phyloP scores from a whole-genome alignment of 2,329 filamentous ascomycete genomes.

The Exophiala dermatitidis region DNA sequence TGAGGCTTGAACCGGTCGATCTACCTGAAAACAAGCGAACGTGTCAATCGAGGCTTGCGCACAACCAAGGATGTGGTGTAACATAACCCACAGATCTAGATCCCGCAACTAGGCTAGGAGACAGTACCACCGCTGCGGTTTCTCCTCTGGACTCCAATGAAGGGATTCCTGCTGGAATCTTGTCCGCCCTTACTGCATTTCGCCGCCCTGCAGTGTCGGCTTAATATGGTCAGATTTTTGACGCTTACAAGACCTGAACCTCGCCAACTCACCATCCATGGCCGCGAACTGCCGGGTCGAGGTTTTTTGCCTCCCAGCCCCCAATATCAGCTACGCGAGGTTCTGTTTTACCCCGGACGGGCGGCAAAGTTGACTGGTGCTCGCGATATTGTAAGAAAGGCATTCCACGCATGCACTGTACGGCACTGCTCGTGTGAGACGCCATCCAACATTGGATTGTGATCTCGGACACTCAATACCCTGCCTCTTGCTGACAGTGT shows the following conservation, averaged over 20 bases:
- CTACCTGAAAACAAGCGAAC: slow-evolving; percentile 10
- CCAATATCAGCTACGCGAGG: too few species aligned
- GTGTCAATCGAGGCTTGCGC: slow-evolving; percentile 12
- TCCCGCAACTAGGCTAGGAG: neutral
- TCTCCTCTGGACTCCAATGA: neutral
- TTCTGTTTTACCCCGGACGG: too few species aligned
- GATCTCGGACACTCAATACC: too few species aligned
- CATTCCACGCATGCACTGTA: too few species aligned
- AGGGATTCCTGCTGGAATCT: neutral
- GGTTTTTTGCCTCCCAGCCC: too few species aligned
- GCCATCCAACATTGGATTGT: too few species aligned
- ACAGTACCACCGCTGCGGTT: slow-evolving; percentile 9
- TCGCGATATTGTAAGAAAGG: too few species aligned
- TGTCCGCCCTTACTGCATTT: neutral
- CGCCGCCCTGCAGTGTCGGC: neutral
- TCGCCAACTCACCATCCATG: neutral
- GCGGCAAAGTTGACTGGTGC: too few species aligned
- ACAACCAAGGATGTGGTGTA: slow-evolving; percentile 8
- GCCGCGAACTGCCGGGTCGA: too few species aligned
- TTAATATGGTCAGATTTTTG: neutral
- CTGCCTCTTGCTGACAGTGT: neutral
- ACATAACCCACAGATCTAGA: neutral
- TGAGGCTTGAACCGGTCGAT: slow-evolving; percentile 15
- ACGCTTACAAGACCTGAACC: neutral
- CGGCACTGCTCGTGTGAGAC: too few species aligned